Percentiles rank a stretch among this genome's conserved stretches.
These are phyloP conservation scores for Zoysia pacifica DNA, from an alignment of 176 grass and related monocot genomes.

Conservation along the genomic window DNA sequence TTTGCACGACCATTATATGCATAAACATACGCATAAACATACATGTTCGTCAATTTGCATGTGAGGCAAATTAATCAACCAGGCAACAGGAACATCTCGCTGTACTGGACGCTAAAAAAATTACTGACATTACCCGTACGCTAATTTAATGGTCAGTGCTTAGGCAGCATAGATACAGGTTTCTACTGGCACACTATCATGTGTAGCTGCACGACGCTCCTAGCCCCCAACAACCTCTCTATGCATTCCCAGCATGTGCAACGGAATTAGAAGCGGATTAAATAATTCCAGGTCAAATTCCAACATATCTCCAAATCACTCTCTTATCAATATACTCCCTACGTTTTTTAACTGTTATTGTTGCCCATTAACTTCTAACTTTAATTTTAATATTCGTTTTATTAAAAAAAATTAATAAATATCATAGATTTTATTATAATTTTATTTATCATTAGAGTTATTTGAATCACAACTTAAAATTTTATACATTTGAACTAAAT, in stretches of 20 bases:
- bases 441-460: too few species aligned
- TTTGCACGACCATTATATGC: too few species aligned
- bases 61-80: constrained; percentile 30
- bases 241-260: constrained; percentile 23
- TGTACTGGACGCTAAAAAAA: neutral
- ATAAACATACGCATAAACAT: neutral
- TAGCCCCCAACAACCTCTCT: constrained; percentile 19
- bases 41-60: constrained; percentile 24
- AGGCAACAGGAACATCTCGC: constrained; percentile 3
- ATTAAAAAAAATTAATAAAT: too few species aligned
- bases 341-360: too few species aligned
- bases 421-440: too few species aligned
- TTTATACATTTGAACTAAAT: too few species aligned
- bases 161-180: neutral
- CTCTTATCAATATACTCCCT: neutral
- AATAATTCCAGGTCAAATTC: constrained; percentile 46
- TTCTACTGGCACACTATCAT: constrained; percentile 5
- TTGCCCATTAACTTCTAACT: too few species aligned
- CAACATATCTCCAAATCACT: constrained; percentile 16
- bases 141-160: constrained; percentile 9
- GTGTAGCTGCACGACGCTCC: constrained; percentile 28
- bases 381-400: too few species aligned
- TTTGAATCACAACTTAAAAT: too few species aligned
- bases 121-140: neutral
- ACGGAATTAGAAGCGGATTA: constrained; percentile 24